Evolutionary conservation across 2,329 filamentous ascomycete species (phyloP).

Genomic region (Trichophyton benhamiae): DNA sequence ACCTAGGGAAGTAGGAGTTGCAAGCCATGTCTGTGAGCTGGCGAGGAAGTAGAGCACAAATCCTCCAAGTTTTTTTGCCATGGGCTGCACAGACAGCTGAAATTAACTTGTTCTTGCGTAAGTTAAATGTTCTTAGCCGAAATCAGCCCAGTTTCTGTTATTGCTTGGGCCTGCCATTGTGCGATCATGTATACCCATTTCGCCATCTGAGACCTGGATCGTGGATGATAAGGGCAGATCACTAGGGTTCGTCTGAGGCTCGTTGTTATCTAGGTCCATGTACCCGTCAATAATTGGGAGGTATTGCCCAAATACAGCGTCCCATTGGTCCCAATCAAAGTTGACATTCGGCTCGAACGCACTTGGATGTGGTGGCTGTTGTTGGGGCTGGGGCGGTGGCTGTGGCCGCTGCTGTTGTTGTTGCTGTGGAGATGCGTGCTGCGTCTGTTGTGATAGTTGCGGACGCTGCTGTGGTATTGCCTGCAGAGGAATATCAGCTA

Average conservation of each 20-base stretch:
- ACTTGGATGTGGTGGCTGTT: slow-evolving; percentile 17
- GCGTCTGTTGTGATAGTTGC: neutral
- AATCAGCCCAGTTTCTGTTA: slow-evolving; percentile 13
- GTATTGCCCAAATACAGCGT: slow-evolving; percentile 37
- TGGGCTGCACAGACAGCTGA: neutral
- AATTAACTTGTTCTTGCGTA: no score
- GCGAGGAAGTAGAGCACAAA: neutral
- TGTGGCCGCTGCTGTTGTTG: neutral
- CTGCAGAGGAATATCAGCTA: neutral
- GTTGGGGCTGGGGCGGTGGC: neutral
- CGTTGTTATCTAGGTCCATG: slow-evolving; percentile 28
- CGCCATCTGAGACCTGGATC: neutral
- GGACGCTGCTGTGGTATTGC: neutral
- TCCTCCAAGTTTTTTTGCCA: neutral
- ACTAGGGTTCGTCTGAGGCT: neutral
- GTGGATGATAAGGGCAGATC: neutral
- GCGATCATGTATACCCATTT: slow-evolving; percentile 2
- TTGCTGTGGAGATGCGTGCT: neutral
- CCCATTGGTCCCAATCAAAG: slow-evolving; percentile 41
- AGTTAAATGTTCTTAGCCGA: slow-evolving; percentile 7
- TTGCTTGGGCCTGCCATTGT: neutral
- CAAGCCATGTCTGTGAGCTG: no score
- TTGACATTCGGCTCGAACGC: slow-evolving; percentile 25
- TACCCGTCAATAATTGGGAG: slow-evolving; percentile 32
- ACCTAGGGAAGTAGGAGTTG: no score